Evolutionary conservation across 75 land plant genomes (phyloP), one percentile per base, ranked within the genome.

Genomic region (Cupressus sempervirens): DNA sequence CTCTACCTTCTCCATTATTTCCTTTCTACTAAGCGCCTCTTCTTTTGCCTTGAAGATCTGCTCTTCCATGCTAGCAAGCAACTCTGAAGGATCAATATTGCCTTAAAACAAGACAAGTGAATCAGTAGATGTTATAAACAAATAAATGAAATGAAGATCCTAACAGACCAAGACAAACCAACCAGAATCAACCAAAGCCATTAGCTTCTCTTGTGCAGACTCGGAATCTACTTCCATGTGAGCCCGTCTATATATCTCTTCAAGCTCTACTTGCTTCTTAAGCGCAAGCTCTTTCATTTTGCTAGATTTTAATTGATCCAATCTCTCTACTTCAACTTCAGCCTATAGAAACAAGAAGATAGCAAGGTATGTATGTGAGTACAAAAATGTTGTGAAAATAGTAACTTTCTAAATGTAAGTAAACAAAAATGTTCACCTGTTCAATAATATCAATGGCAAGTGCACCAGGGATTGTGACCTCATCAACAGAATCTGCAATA

Each of bases 221-320:
- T 86, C 94, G 10, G 95, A 65, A 89, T 96, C 97, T 41, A 97
- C 93, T 85, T 98, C 98, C 84, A 96, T 88, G 85, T 96, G 99
- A 34, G 98, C 98, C 77, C 84, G 92, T 43, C 90, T 93, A 93
- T 92, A 98, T 76, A 98, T 94, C 68, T 95, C 95, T 86, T 98
- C 99, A 77, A 98, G 95, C 72, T 95, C 98, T 82, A 83, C 35
- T 89, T 97, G 94, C 86, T 84, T 96, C 86, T 94, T 96, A 35
- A 96, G 83, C 48, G 96, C 98, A 83, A 98, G 93, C 89, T 98
- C 99, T 87, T 96, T 98, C 99, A 98, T 96, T 83, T 91, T 96
- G 90, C 95, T 98, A 8, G 94, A 84, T 76, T 98, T 96, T 12
- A 94, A 91, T 80, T 87, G 88, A 87, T 98, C 98, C 67, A 98